A percentile compares a stretch with the other conserved stretches of the same genome.
phyloP scores from a whole-genome alignment of 306 rosid genomes.

The Senna siamea region DNA sequence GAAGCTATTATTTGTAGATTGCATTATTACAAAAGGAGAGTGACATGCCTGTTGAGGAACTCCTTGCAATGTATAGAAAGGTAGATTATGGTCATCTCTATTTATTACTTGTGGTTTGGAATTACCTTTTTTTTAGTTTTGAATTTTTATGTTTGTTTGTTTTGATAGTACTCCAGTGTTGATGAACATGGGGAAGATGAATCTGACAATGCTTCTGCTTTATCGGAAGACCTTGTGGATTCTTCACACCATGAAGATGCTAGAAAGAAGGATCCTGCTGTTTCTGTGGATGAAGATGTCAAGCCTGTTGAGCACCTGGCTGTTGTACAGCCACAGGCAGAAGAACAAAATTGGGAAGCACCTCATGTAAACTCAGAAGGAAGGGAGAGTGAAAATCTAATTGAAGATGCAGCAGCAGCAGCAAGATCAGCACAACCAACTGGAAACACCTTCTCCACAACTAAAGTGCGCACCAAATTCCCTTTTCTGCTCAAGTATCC shows the following conservation, averaged over 20 bases:
- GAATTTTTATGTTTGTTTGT: slow-evolving; percentile 13
- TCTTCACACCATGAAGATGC: slow-evolving; percentile 59
- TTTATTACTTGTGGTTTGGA: slow-evolving; percentile 37
- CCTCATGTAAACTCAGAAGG: slow-evolving; percentile 52
- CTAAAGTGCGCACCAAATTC: slow-evolving; percentile 91
- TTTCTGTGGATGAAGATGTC: slow-evolving; percentile 58
- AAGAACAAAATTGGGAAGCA: slow-evolving; percentile 51
- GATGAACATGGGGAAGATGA: slow-evolving; percentile 58
- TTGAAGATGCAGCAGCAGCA: slow-evolving; percentile 98
- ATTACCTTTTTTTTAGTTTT: background rate
- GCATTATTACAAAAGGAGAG: slow-evolving; percentile 87
- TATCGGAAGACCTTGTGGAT: slow-evolving; percentile 58
- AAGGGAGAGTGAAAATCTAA: slow-evolving; percentile 77
- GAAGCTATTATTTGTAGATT: slow-evolving; percentile 59
- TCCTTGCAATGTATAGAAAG: slow-evolving; percentile 95
- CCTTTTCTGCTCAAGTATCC: slow-evolving; percentile 92
- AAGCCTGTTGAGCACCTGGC: slow-evolving; percentile 52
- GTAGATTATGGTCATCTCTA: slow-evolving; percentile 56
- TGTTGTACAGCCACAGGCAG: slow-evolving; percentile 47
- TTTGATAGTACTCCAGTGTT: slow-evolving; percentile 52
- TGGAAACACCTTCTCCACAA: slow-evolving; percentile 98
- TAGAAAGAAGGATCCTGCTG: slow-evolving; percentile 45
- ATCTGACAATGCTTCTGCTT: slow-evolving; percentile 69
- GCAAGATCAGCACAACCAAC: slow-evolving; percentile 99
- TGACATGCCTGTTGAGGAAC: slow-evolving; percentile 85